A percentile compares a stretch with the other conserved stretches of the same genome.
phyloP scores from a whole-genome alignment of 768 basidiomycete genomes.

The Podaxis mareebaensis region DNA sequence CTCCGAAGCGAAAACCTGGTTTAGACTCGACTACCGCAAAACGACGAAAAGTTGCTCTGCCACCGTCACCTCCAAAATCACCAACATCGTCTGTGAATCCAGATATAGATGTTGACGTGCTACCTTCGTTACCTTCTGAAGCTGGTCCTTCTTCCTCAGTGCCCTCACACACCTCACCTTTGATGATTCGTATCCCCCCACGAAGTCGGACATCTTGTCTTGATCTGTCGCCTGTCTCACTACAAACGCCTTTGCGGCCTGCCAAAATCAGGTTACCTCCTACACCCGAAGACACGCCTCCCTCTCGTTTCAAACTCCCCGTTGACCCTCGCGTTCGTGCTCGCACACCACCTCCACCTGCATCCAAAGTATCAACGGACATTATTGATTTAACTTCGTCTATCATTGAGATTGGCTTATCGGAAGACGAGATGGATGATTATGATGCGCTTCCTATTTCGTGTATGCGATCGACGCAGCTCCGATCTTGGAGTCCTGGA shows the following conservation, averaged over 20 bases:
- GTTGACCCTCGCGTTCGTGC: neutral
- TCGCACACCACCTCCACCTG: neutral
- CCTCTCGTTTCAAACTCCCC: conserved; percentile 9
- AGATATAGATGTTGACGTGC: neutral
- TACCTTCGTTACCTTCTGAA: neutral
- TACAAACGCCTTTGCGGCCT: conserved; percentile 1
- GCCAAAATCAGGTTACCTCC: neutral
- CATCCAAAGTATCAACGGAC: neutral
- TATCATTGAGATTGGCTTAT: conserved; percentile 8
- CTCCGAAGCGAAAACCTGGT: neutral
- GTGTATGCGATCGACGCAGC: conserved; percentile 12
- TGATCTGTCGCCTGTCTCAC: neutral
- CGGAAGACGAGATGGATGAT: conserved; percentile 9
- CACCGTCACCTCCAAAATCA: conserved; percentile 15
- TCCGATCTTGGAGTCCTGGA: conserved; percentile 2
- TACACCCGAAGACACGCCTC: conserved; percentile 17
- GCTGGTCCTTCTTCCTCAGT: neutral
- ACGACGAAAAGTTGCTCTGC: conserved; percentile 8
- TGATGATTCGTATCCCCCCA: conserved; percentile 16
- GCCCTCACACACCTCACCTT: neutral
- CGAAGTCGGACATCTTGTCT: conserved; percentile 2
- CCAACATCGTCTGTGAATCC: neutral
- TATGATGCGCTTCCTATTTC: conserved; percentile 9
- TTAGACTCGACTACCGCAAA: conserved; percentile 6
- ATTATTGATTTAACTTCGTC: conserved; percentile 4